Evolutionary conservation across 257 asterid genomes (phyloP), one percentile per base, ranked within the genome.

Genomic region (Ilex aquifolium): DNA sequence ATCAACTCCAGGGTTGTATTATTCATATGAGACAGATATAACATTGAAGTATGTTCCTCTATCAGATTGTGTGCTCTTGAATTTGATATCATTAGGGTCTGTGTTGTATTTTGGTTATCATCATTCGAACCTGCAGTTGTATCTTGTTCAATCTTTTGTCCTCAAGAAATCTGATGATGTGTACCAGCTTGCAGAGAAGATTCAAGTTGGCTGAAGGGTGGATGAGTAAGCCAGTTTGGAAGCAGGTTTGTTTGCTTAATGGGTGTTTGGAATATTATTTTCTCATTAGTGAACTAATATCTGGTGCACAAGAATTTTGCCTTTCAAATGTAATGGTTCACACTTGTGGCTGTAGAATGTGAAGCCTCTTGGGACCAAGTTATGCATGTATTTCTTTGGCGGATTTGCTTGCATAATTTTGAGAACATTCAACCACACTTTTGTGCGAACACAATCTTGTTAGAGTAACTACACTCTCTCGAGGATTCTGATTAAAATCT

Each of bases 171-270:
- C 77, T 85, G 69, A 75, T 64, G 21, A 14, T 62, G 10, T 69
- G 80, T 70, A 69, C 69, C 90, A 92, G 97, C 81, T 83, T 90
- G 86, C 96, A 90, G 90, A 81, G 99, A 74, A 88, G 99, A 79
- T 75, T 66, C 76, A 87, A 72, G 64, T 81, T 87, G 76, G 83
- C 95, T 39, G 70, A 77, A 72, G 96, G 95, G 63, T 90, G 97
- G 97, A 82, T 70, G 84, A 84, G 85, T 77, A 90, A 84, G 73
- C 95, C 97, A 52, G 74, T 90, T 63, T 90, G 99, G 99, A 93
- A 93, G 82, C 95, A 87, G 99, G 97, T 90, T 63, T 56, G 49
- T 27, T 17, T 40, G 13, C 29, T 60, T 50, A 52, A 46, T 48
- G 59, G 31, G 44, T 40, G 56, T 32, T 13, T 12, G 32, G 27